phyloP scores from a whole-genome alignment of 1,139 yeast species.

The Pichiaceae sp. region DNA sequence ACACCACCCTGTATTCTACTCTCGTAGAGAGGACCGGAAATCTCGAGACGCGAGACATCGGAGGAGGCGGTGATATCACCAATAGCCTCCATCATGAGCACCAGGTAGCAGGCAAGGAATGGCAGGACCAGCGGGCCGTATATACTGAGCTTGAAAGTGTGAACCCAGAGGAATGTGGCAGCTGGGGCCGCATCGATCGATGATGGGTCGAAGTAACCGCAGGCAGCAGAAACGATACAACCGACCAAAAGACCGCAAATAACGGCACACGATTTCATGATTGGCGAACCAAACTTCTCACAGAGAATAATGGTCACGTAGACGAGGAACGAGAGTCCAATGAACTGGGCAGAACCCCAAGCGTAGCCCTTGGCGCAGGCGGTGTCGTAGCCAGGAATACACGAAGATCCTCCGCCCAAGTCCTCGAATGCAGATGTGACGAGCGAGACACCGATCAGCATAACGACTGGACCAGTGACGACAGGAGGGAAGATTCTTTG shows the following conservation, averaged over 20 bases:
- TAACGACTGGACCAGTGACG: constrained; percentile 88
- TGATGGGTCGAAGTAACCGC: constrained; percentile 63
- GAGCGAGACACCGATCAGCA: constrained; percentile 67
- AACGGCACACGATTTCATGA: constrained; percentile 89
- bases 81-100: constrained; percentile 82
- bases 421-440: constrained; percentile 67
- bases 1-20: constrained; percentile 89
- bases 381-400: constrained; percentile 33
- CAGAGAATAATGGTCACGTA: constrained; percentile 62
- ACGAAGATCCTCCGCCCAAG: constrained; percentile 86
- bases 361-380: constrained; percentile 39
- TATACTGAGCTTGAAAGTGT: constrained; percentile 64
- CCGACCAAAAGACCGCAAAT: constrained; percentile 77
- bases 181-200: constrained; percentile 67
- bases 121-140: constrained; percentile 85
- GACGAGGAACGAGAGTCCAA: constrained; percentile 83
- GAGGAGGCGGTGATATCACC: constrained; percentile 92
- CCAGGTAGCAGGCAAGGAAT: constrained; percentile 70
- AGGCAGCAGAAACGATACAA: constrained; percentile 85
- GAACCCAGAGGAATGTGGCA: constrained; percentile 80
- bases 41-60: constrained; percentile 78
- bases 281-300: constrained; percentile 90
- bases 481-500: constrained; percentile 77
- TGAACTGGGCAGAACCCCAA: constrained; percentile 81
- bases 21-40: constrained; percentile 73